Percentiles rank a stretch among this genome's conserved stretches.
Evolutionary conservation across 129 eudicot genomes (phyloP).

Genomic region (Saposhnikovia divaricata): DNA sequence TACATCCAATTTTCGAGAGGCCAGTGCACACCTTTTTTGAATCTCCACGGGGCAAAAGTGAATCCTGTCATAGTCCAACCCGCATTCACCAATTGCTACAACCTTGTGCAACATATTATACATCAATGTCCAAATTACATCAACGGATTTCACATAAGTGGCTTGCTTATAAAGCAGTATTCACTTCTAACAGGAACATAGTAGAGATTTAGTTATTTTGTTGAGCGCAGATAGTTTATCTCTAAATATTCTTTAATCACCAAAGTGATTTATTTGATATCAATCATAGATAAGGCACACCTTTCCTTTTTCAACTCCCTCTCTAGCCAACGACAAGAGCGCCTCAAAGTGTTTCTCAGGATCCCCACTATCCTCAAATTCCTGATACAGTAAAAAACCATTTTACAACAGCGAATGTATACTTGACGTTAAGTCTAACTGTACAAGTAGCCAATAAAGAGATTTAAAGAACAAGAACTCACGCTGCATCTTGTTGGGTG

Average conservation of each 20-base stretch:
- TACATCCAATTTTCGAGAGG: neutral
- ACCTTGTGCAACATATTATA: constrained; percentile 46
- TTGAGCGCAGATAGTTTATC: neutral
- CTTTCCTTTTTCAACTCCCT: constrained; percentile 91
- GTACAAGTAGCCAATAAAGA: neutral
- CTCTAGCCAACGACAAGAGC: constrained; percentile 75
- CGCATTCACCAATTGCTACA: constrained; percentile 99
- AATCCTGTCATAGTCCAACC: constrained; percentile 96
- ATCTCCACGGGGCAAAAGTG: constrained; percentile 86
- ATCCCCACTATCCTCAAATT: constrained; percentile 97
- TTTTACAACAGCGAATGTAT: neutral
- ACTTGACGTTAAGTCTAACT: neutral
- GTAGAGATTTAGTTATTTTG: neutral
- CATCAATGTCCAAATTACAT: neutral
- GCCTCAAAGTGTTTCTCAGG: constrained; percentile 91
- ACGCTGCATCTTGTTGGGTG: constrained; percentile 98
- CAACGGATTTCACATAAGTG: neutral
- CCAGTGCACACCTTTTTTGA: constrained; percentile 65
- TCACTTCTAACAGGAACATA: neutral
- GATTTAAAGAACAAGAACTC: constrained; percentile 22
- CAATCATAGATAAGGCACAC: constrained; percentile 25
- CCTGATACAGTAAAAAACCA: constrained; percentile 34
- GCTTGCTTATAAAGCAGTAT: neutral
- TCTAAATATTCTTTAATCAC: neutral
- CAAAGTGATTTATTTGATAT: neutral